Conservation (phyloP, 441 rosid genomes). For the Viola pubescens region DNA sequence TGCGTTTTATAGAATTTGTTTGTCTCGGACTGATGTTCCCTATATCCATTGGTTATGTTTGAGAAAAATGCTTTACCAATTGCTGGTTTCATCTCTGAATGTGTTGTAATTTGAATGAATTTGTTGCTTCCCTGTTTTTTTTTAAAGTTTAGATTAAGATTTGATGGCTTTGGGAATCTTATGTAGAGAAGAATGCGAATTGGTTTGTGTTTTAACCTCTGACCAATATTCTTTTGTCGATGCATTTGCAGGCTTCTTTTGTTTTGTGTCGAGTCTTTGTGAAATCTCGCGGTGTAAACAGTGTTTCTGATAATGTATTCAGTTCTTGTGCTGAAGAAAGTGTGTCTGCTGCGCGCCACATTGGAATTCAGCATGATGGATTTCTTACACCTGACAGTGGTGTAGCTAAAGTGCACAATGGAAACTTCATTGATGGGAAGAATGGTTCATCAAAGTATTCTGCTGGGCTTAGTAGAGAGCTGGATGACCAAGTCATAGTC, state of each 20-base stretch:
- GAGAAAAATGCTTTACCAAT: neutral
- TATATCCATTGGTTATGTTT: neutral
- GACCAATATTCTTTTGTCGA: neutral
- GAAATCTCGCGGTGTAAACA: constrained; percentile 29
- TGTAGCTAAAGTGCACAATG: constrained; percentile 17
- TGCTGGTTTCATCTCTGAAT: neutral
- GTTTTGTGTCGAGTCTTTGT: constrained; percentile 42
- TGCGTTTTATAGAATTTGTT: no score
- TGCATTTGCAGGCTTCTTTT: constrained; percentile 39
- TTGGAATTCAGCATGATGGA: constrained; percentile 37
- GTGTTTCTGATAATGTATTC: constrained; percentile 26
- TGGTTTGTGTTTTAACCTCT: neutral
- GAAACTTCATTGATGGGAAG: constrained; percentile 13
- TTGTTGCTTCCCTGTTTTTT: constrained; percentile 3
- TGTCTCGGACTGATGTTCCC: neutral
- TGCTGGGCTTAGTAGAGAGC: constrained; percentile 9
- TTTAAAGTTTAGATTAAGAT: neutral
- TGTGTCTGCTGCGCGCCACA: constrained; percentile 31
- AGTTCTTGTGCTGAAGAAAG: constrained; percentile 36
- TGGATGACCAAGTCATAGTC: constrained; percentile 14
- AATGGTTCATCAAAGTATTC: constrained; percentile 18
- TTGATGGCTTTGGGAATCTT: neutral
- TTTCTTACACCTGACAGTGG: constrained; percentile 20
- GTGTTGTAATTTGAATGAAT: neutral
- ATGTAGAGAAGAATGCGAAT: neutral